Base-by-base conservation (phyloP, 352 stramenopile species). In the Pythium apleroticum region DNA sequence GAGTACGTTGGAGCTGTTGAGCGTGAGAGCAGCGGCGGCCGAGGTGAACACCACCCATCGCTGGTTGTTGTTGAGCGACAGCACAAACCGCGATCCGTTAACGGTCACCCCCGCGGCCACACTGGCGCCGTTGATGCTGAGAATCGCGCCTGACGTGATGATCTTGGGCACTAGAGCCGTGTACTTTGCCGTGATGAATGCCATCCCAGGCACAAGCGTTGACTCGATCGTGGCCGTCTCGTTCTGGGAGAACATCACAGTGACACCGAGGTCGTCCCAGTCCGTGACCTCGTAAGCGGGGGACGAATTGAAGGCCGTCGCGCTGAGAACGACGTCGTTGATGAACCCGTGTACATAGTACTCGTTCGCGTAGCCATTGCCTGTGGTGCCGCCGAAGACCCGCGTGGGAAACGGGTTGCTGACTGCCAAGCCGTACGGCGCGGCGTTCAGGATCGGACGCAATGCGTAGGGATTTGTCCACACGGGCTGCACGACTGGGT, bases 381-480 rank as follows among this genome's bases (percentile, higher is more conserved):
- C 77, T 15, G 77, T 83, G 49, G 71, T 64, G 3, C 75, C 78
- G 12, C 74, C 74, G 50, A 79, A 87, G 52, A 72, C 65, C 19
- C 83, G 80, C 8, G 66, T 84, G 7, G 66, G 73, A 55, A 73
- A 89, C 27, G 81, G 77, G 53, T 90, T 90, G 59, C 74, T 87
- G 52, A 89, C 56, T 4, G 60, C 73, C 15, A 91, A 69, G 17
- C 79, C 82, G 56, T 60, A 84, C 1, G 78, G 78, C 19, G 77
- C 65, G 27, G 52, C 57, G 20, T 65, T 64, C 37, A 84, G 66
- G 39, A 63, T 71, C 10, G 78, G 75, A 12, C 76, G 80, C 4
- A 88, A 53, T 14, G 71, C 77, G 68, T 86, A 91, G 53, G 82
- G 82, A 52, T 91, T 91, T 3, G 75, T 75, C 82, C 82, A 91